Evolutionary conservation across 768 basidiomycete genomes (phyloP), one percentile per base, ranked within the genome.

Genomic region (Trametes meyenii): DNA sequence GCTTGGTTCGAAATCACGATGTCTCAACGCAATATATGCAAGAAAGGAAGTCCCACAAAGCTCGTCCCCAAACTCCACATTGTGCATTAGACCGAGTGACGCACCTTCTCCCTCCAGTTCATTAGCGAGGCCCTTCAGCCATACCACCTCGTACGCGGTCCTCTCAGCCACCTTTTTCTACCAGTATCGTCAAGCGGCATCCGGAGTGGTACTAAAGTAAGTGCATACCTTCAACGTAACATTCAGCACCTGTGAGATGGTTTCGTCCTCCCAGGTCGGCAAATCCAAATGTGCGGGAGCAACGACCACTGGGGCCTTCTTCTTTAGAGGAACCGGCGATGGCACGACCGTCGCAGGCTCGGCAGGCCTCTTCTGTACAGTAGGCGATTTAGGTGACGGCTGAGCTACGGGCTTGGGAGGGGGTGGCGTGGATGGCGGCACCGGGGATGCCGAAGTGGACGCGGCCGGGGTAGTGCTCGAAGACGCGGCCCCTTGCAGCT

Each of bases 161-260:
- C 74, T 73, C 67, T 88, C 83, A 0, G 89, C 87, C 2, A 79
- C 76, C 17, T 81, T 77, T 72, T 78, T 82, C 89, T 89, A 69
- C 23, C 33, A 63, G 68, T 57, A 38, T 26, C n/a, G 38, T 55
- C 24, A 61, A 44, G 43, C 65, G 49, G 51, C 5, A 5, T 7
- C 38, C 38, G 7, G 4, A 51, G 11, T n/a, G n/a, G n/a, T n/a
- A n/a, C n/a, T n/a, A n/a, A n/a, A n/a, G n/a, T n/a, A n/a, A n/a
- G n/a, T n/a, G 81, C 87, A 60, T 73, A 94, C 95, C 67, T 85
- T 83, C 46, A 98, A 77, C 0, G 95, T 95, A 3, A 92, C 86
- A 66, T 87, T 85, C 69, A 98, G 80, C 43, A 96, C 79, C 23
- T 78, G 76, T 6, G 79, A 79, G 6, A 96, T 78, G 8, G 83